phyloP scores from a whole-genome alignment of 306 rosid species.

The Rubus parviflorus region DNA sequence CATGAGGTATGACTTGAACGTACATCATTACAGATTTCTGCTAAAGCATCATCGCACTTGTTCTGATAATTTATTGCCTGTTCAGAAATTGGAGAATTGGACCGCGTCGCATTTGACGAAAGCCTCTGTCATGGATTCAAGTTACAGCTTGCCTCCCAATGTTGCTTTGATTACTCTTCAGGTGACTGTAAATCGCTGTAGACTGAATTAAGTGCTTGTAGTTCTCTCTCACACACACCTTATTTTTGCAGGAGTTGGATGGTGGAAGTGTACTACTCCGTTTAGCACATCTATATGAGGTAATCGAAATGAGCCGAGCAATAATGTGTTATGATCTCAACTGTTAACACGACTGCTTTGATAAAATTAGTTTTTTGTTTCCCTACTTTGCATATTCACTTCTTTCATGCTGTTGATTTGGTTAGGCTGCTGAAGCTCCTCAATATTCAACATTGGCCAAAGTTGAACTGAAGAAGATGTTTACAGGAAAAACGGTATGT shows the following conservation, averaged over 20 bases:
- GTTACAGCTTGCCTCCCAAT: slow-evolving; percentile 73
- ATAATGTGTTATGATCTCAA: not conserved
- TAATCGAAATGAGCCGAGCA: slow-evolving; percentile 18
- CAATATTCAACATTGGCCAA: slow-evolving; percentile 55
- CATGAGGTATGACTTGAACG: slow-evolving; percentile 48
- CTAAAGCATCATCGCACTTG: not conserved
- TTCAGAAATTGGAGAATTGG: slow-evolving; percentile 62
- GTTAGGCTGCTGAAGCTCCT: slow-evolving; percentile 63
- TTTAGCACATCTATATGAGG: slow-evolving; percentile 91
- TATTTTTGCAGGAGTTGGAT: slow-evolving; percentile 65
- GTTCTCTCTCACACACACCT: slow-evolving; percentile 9
- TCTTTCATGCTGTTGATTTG: slow-evolving; percentile 18
- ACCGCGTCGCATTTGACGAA: slow-evolving; percentile 55
- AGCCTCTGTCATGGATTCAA: slow-evolving; percentile 53
- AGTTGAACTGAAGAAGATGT: slow-evolving; percentile 78
- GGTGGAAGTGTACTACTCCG: slow-evolving; percentile 71
- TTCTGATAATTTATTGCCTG: slow-evolving; percentile 20
- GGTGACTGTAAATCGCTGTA: slow-evolving; percentile 36
- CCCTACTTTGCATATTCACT: not conserved
- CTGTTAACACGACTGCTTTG: not conserved
- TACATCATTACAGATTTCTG: not conserved
- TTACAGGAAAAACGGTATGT: slow-evolving; percentile 57
- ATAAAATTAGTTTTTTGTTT: not conserved
- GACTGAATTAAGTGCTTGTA: not conserved
- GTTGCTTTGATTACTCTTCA: slow-evolving; percentile 86